A percentile compares a stretch with the other conserved stretches of the same genome.
Conservation (phyloP, 2,329 filamentous ascomycete species). For the Fusarium citri region DNA sequence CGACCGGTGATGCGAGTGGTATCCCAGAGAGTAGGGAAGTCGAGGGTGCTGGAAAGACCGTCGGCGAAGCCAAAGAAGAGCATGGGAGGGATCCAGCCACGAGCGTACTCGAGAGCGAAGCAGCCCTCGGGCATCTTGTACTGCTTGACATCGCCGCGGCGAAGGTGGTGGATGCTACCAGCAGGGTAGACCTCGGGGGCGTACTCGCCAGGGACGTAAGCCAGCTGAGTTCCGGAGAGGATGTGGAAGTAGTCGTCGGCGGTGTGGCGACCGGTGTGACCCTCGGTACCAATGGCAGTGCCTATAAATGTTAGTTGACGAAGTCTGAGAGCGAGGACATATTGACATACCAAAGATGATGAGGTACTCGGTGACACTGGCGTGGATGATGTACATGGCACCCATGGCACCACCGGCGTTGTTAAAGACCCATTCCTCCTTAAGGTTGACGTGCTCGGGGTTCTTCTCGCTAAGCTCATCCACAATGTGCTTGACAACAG, state of each 20-base stretch:
- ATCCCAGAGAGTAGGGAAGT: constrained; percentile 85
- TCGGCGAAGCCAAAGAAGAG: constrained; percentile 90
- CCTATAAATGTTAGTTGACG: constrained; percentile 50
- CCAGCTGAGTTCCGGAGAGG: constrained; percentile 79
- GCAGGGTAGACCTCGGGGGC: constrained; percentile 76
- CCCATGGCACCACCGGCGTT: constrained; percentile 94
- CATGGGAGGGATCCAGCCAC: constrained; percentile 94
- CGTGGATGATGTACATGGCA: constrained; percentile 89
- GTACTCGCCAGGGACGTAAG: constrained; percentile 77
- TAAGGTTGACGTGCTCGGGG: constrained; percentile 70
- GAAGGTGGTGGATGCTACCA: constrained; percentile 78
- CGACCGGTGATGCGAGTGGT: constrained; percentile 79
- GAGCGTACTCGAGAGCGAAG: constrained; percentile 86
- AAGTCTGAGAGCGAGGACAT: neutral
- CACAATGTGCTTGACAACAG: constrained; percentile 77
- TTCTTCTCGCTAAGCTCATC: constrained; percentile 68
- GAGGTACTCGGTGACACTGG: constrained; percentile 90
- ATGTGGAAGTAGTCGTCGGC: constrained; percentile 97
- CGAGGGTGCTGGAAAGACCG: constrained; percentile 81
- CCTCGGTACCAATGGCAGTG: constrained; percentile 85
- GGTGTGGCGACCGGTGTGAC: constrained; percentile 88
- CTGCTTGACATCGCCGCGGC: constrained; percentile 79
- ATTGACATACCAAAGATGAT: constrained; percentile 77
- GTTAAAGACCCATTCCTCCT: constrained; percentile 91
- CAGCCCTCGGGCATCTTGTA: constrained; percentile 82